These are phyloP conservation scores for Fragaria nilgerrensis DNA, from an alignment of 306 rosid genomes.

Conservation along the genomic window DNA sequence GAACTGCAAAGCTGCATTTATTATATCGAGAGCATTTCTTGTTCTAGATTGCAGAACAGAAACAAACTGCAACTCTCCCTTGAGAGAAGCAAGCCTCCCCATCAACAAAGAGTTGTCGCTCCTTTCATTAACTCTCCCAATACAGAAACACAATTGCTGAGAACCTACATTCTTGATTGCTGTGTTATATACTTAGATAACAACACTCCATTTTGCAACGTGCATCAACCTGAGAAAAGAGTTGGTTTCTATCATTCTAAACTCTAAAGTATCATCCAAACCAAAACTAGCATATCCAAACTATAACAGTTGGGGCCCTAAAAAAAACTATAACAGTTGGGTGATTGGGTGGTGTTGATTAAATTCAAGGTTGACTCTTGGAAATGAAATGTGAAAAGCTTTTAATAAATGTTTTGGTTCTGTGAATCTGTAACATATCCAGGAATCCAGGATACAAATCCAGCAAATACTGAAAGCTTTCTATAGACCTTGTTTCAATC, in stretches of 20 bases:
- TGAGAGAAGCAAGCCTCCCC: neutral
- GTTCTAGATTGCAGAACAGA: neutral
- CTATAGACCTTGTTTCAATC: neutral
- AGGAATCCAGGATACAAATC: neutral
- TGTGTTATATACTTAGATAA: neutral
- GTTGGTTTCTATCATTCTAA: neutral
- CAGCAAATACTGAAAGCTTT: neutral
- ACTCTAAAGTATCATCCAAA: neutral
- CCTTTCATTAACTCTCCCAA: neutral
- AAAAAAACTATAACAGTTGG: neutral
- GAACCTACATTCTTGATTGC: neutral
- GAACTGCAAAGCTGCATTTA: neutral
- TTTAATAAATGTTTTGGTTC: neutral
- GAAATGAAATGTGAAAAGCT: conserved; percentile 2
- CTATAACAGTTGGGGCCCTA: neutral
- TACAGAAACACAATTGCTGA: neutral
- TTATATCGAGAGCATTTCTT: neutral
- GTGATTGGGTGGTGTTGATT: neutral
- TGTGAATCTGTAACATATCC: neutral
- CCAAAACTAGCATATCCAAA: neutral
- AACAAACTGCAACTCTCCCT: neutral
- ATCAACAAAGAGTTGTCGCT: neutral
- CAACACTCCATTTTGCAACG: neutral
- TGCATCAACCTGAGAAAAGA: neutral
- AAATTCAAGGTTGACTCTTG: neutral